These are phyloP conservation scores for Boechera retrofracta DNA, from an alignment of 345 rosid species.

Conservation along the genomic window DNA sequence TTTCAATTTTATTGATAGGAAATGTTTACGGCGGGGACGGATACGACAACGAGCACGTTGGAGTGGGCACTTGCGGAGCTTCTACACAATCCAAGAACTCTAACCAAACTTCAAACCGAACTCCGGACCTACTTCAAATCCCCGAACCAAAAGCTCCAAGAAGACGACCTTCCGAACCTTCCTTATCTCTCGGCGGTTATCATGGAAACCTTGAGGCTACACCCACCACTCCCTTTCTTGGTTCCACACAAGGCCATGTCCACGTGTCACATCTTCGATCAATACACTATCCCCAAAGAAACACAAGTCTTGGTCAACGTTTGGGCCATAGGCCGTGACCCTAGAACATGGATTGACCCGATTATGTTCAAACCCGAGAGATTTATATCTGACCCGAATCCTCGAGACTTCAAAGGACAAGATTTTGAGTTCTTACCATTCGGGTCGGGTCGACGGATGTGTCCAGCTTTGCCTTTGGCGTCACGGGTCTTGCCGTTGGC, in stretches of 20 bases:
- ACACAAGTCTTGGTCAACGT: slow-evolving; percentile 78
- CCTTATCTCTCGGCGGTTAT: slow-evolving; percentile 73
- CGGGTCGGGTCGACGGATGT: slow-evolving; percentile 87
- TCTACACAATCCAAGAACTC: slow-evolving; percentile 53
- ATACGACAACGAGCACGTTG: slow-evolving; percentile 82
- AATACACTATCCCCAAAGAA: slow-evolving; percentile 64
- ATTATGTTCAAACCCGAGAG: slow-evolving; percentile 68
- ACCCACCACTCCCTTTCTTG: slow-evolving; percentile 78
- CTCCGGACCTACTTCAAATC: slow-evolving; percentile 48
- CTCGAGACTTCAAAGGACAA: slow-evolving; percentile 63
- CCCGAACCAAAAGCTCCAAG: slow-evolving; percentile 53
- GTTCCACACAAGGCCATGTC: slow-evolving; percentile 86
- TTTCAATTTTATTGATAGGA: slow-evolving; percentile 47
- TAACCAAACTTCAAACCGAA: slow-evolving; percentile 62
- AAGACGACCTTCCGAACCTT: slow-evolving; percentile 59
- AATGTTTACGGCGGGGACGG: slow-evolving; percentile 87
- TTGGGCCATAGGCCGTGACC: slow-evolving; percentile 73
- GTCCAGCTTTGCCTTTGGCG: slow-evolving; percentile 77
- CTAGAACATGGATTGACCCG: slow-evolving; percentile 65
- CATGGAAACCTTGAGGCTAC: slow-evolving; percentile 77
- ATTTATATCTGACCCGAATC: slow-evolving; percentile 52
- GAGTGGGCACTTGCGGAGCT: slow-evolving; percentile 96
- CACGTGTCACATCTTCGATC: slow-evolving; percentile 55
- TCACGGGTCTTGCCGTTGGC: slow-evolving; percentile 69
- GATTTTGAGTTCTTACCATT: slow-evolving; percentile 77